Evolutionary conservation across 805 yeast species (phyloP).

Genomic region (Saccharomycopsis javanensis): DNA sequence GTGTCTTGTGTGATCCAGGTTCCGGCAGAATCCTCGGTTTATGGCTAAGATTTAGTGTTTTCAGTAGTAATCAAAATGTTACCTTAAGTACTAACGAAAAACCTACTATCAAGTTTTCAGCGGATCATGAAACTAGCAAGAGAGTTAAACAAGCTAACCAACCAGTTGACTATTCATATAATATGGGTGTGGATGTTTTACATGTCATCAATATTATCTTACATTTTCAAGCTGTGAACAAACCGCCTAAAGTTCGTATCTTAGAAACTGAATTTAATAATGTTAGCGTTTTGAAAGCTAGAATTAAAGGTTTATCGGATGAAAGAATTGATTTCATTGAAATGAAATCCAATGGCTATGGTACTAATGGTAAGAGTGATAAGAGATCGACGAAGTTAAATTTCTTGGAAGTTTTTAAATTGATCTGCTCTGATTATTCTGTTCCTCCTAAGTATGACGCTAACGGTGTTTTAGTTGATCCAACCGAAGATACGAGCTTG

Average conservation of each 20-base stretch:
- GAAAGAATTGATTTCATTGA: conserved; percentile 19
- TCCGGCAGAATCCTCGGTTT: conserved; percentile 17
- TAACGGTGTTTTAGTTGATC: conserved; percentile 8
- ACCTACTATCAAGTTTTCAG: conserved; percentile 17
- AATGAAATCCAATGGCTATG: conserved; percentile 16
- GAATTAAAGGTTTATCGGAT: conserved; percentile 19
- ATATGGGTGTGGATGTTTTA: conserved; percentile 20
- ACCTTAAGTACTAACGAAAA: conserved; percentile 13
- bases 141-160: conserved; percentile 10
- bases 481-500: conserved; percentile 7
- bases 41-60: conserved; percentile 20
- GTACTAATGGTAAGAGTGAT: neutral
- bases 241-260: conserved; percentile 19
- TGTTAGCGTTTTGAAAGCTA: conserved; percentile 18
- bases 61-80: conserved; percentile 19
- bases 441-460: conserved; percentile 17
- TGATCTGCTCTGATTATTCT: conserved; percentile 19
- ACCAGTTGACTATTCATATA: conserved; percentile 19
- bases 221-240: conserved; percentile 20
- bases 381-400: conserved; percentile 12
- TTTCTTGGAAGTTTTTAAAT: conserved; percentile 19
- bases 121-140: conserved; percentile 16
- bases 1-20: conserved; percentile 19
- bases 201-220: conserved; percentile 19
- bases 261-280: conserved; percentile 19